These are phyloP conservation scores for Fusarium ramigenum DNA, from an alignment of 2,329 filamentous ascomycete species.

Conservation along the genomic window DNA sequence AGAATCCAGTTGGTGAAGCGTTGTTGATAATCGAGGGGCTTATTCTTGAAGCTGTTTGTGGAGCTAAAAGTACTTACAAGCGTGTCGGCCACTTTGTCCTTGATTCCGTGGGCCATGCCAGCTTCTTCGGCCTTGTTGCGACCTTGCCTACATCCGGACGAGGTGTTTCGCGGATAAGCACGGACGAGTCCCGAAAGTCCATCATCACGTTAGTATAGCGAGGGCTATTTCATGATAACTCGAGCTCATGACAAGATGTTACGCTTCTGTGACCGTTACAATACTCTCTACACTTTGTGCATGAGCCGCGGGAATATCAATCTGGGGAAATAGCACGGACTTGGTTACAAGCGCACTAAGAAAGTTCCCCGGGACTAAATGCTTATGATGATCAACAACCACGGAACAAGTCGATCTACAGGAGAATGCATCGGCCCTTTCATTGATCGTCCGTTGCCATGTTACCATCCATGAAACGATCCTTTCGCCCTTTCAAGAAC, in stretches of 20 bases:
- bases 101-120: background rate
- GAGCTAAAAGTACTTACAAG: background rate
- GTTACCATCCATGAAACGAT: background rate
- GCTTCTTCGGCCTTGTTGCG: background rate
- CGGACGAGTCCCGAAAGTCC: background rate
- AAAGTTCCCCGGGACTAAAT: background rate
- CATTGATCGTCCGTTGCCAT: background rate
- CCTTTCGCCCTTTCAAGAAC: background rate
- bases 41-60: background rate
- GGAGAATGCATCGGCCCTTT: background rate
- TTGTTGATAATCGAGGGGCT: background rate
- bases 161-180: background rate
- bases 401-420: background rate
- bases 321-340: background rate
- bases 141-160: background rate
- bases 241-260: too few relatives aligned
- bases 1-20: background rate
- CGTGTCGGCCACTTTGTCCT: background rate
- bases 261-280: too few relatives aligned
- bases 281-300: background rate
- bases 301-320: background rate
- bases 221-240: accelerated
- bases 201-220: background rate
- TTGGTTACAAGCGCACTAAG: background rate
- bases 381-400: background rate